Conservation (phyloP, 2,329 filamentous ascomycete genomes). For the Dothidotthia symphoricarpi region DNA sequence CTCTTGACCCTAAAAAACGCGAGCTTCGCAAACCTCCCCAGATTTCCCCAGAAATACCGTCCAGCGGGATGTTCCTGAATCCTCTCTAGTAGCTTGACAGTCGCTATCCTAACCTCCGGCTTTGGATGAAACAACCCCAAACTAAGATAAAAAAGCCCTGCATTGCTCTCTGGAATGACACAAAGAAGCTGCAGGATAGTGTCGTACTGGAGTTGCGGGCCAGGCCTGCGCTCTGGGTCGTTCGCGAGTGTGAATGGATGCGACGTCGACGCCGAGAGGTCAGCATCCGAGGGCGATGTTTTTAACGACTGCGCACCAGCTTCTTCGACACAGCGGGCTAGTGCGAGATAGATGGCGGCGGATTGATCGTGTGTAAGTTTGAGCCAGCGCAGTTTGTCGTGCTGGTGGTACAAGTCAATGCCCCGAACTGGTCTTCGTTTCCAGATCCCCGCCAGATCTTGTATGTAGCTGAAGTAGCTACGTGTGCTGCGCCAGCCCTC, state of each 20-base stretch:
- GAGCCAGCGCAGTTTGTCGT: constrained; percentile 82
- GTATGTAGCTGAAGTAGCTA: constrained; percentile 93
- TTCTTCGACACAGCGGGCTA: constrained; percentile 68
- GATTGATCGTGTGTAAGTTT: constrained; percentile 74
- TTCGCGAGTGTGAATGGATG: constrained; percentile 27
- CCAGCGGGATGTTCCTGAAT: constrained; percentile 86
- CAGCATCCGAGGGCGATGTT: constrained; percentile 17
- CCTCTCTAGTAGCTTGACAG: constrained; percentile 76
- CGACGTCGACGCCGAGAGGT: constrained; percentile 18
- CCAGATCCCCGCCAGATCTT: constrained; percentile 48
- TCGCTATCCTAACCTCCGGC: constrained; percentile 71
- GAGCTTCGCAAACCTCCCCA: constrained; percentile 85
- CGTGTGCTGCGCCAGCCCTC: constrained; percentile 96
- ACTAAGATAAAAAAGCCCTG: constrained; percentile 85
- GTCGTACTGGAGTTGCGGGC: constrained; percentile 38
- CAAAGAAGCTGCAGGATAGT: constrained; percentile 63
- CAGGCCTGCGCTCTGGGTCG: constrained; percentile 22
- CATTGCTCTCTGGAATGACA: constrained; percentile 80
- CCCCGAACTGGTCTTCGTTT: constrained; percentile 63
- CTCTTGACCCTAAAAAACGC: constrained; percentile 77
- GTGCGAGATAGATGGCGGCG: constrained; percentile 79
- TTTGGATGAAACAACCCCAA: constrained; percentile 91
- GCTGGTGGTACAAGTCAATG: constrained; percentile 87
- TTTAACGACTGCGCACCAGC: constrained; percentile 22
- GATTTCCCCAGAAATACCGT: constrained; percentile 83